A percentile compares a stretch with the other conserved stretches of the same genome.
These are phyloP conservation scores for Iberis pinnata DNA, from an alignment of 345 rosid genomes.

Conservation along the genomic window DNA sequence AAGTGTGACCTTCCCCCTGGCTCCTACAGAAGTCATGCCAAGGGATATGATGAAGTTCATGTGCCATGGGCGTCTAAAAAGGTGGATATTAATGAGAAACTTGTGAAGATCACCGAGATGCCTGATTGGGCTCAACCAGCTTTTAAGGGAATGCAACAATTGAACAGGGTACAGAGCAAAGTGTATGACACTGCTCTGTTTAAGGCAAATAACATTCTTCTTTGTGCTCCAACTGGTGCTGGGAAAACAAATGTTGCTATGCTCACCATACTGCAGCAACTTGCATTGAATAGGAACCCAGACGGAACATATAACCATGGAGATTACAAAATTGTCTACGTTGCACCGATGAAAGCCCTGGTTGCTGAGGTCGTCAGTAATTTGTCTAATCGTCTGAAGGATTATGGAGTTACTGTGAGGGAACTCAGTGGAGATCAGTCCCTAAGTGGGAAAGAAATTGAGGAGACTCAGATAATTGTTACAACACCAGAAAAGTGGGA, in stretches of 20 bases:
- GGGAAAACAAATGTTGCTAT: slow-evolving; percentile 97
- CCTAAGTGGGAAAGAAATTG: slow-evolving; percentile 84
- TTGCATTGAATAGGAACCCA: slow-evolving; percentile 45
- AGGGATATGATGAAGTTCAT: slow-evolving; percentile 93
- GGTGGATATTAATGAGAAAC: slow-evolving; percentile 49
- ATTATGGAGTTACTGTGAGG: slow-evolving; percentile 64
- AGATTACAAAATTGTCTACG: slow-evolving; percentile 85
- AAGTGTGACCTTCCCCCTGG: slow-evolving; percentile 81
- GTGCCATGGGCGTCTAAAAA: slow-evolving; percentile 76
- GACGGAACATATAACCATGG: slow-evolving; percentile 73
- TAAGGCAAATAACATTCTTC: slow-evolving; percentile 67
- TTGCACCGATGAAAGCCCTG: slow-evolving; percentile 99
- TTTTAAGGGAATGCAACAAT: slow-evolving; percentile 77
- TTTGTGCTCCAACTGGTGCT: slow-evolving; percentile 98
- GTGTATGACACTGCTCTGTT: slow-evolving; percentile 79
- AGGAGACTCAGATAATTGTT: slow-evolving; percentile 92
- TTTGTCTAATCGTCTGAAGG: slow-evolving; percentile 70
- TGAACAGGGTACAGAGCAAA: slow-evolving; percentile 92
- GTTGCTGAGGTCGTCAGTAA: slow-evolving; percentile 95
- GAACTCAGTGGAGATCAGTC: slow-evolving; percentile 96
- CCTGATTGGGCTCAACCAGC: slow-evolving; percentile 97
- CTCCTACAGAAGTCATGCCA: slow-evolving; percentile 51
- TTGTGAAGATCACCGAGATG: slow-evolving; percentile 75
- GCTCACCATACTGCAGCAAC: slow-evolving; percentile 92
- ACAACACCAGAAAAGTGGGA: slow-evolving; percentile 99